phyloP scores from a whole-genome alignment of 805 yeast species.

The Starmerella sp. region DNA sequence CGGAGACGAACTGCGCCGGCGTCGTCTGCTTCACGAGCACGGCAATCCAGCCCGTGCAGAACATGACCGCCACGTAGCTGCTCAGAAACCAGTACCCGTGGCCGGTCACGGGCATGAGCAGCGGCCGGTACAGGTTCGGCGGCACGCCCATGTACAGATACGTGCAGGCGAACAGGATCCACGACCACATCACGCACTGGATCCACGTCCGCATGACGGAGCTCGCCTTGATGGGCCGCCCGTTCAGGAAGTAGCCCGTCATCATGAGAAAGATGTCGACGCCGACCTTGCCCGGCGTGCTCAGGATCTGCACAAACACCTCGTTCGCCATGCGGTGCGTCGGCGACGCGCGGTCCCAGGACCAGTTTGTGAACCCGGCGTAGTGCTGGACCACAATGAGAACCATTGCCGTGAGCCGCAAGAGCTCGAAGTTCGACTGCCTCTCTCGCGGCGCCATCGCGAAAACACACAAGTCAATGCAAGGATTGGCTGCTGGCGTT shows the following conservation, averaged over 20 bases:
- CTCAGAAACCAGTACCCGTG: slow-evolving; percentile 15
- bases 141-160: not conserved
- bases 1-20: slow-evolving; percentile 7
- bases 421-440: slow-evolving; percentile 12
- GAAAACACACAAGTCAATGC: not conserved
- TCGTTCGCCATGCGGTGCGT: slow-evolving; percentile 8
- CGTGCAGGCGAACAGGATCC: not conserved
- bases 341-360: slow-evolving; percentile 1
- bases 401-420: slow-evolving; percentile 15
- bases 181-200: slow-evolving; percentile 14
- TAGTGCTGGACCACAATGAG: slow-evolving; percentile 14
- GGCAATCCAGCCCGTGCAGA: slow-evolving; percentile 12
- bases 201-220: slow-evolving; percentile 14
- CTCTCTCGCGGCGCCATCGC: slow-evolving; percentile 3
- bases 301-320: not conserved
- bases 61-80: slow-evolving; percentile 7
- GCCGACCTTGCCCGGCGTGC: slow-evolving; percentile 15
- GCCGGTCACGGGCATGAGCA: slow-evolving; percentile 4
- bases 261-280: slow-evolving; percentile 14
- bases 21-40: slow-evolving; percentile 6
- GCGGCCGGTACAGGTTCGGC: not conserved
- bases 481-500: not conserved
- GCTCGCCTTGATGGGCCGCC: slow-evolving; percentile 4
- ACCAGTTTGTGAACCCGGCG: slow-evolving; percentile 5
- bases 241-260: slow-evolving; percentile 15